Evolutionary conservation across 2,329 filamentous ascomycete genomes (phyloP).

Genomic region (Aspergillus pseudoterreus): DNA sequence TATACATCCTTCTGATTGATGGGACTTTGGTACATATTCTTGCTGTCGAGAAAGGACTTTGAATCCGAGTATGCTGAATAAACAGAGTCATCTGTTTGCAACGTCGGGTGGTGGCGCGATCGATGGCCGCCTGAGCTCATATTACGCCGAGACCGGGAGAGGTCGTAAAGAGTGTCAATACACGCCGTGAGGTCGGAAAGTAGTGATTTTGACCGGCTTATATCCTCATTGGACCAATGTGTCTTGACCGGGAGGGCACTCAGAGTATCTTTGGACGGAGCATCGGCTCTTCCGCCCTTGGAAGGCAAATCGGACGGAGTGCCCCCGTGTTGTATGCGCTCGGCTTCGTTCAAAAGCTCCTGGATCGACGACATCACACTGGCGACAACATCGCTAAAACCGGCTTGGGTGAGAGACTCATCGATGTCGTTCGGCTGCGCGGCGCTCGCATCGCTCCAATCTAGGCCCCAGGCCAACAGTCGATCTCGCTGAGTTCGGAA

Average conservation of each 20-base stretch:
- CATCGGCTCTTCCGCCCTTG: conserved; percentile 32
- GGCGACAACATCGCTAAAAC: conserved; percentile 60
- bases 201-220: conserved; percentile 54
- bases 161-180: conserved; percentile 62
- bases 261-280: conserved; percentile 27
- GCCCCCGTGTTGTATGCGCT: conserved; percentile 50
- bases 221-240: conserved; percentile 49
- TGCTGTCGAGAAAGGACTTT: conserved; percentile 36
- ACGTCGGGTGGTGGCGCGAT: conserved; percentile 24
- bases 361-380: conserved; percentile 64
- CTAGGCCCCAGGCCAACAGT: conserved; percentile 61
- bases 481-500: conserved; percentile 63
- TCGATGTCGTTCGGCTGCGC: conserved; percentile 58
- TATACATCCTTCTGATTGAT: conserved; percentile 22
- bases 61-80: conserved; percentile 22
- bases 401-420: conserved; percentile 58
- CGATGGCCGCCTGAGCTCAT: conserved; percentile 32
- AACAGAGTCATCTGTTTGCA: conserved; percentile 22
- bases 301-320: conserved; percentile 33
- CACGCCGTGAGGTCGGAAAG: conserved; percentile 58
- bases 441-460: conserved; percentile 62
- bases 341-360: conserved; percentile 59
- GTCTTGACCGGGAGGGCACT: conserved; percentile 34
- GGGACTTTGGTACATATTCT: conserved; percentile 21
- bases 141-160: conserved; percentile 54